Evolutionary conservation across 768 basidiomycete species (phyloP).

Genomic region (Termitomyces sp.): DNA sequence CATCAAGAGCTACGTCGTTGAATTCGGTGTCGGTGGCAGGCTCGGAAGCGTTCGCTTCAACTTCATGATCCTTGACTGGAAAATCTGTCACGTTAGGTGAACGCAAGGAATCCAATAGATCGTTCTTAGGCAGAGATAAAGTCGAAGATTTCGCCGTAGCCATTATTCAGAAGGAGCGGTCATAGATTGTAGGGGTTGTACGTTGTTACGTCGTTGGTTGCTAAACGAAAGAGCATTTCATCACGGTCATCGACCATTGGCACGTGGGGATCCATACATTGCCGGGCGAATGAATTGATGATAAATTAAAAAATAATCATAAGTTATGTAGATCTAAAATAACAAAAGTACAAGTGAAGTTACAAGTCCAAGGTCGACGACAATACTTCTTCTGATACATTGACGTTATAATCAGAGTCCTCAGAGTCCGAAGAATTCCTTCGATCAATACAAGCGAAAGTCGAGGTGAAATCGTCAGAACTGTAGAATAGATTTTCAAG

Average conservation of each 20-base stretch:
- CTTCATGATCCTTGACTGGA: conserved; percentile 23
- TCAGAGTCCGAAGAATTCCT: conserved; percentile 30
- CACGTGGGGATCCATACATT: conserved; percentile 8
- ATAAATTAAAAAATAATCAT: conserved; percentile 1
- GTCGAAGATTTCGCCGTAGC: conserved; percentile 13
- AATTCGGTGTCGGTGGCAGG: conserved; percentile 56
- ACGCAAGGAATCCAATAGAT: conserved; percentile 44
- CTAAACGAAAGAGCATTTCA: conserved; percentile 9
- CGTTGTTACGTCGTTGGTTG: conserved; percentile 7
- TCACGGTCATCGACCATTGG: neutral
- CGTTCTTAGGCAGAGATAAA: conserved; percentile 8
- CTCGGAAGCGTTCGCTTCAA: conserved; percentile 28
- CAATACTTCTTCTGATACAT: neutral
- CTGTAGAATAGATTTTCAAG: conserved; percentile 39
- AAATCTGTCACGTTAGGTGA: conserved; percentile 40
- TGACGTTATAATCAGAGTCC: conserved; percentile 26
- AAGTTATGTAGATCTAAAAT: conserved; percentile 5
- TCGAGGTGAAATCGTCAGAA: conserved; percentile 17
- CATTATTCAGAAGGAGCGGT: conserved; percentile 15
- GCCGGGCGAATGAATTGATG: neutral
- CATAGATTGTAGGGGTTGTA: conserved; percentile 11
- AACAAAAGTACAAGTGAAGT: neutral
- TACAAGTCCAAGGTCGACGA: neutral
- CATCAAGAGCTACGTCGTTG: conserved; percentile 59
- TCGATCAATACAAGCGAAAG: conserved; percentile 18